Conservation (phyloP, 306 rosid species). For the Glycine latifolia region DNA sequence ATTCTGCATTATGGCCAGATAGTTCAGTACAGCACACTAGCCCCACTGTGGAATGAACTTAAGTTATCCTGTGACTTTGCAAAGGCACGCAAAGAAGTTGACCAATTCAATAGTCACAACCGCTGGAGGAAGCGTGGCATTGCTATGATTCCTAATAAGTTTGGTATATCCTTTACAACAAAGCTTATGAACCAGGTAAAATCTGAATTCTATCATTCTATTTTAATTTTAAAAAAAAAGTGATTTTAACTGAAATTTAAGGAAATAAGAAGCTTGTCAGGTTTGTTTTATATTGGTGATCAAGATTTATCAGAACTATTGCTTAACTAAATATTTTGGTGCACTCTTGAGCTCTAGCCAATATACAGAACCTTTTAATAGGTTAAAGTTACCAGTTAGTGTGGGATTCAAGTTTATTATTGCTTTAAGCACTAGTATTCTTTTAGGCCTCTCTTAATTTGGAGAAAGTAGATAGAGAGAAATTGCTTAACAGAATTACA, state of each 20-base stretch:
- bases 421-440: constrained; percentile 34
- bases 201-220: constrained; percentile 11
- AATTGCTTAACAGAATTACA: constrained; percentile 11
- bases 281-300: background rate
- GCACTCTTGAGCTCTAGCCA: too few species aligned
- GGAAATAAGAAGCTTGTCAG: constrained; percentile 25
- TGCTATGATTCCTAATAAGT: constrained; percentile 91
- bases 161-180: constrained; percentile 88
- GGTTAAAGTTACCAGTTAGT: constrained; percentile 10
- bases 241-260: constrained; percentile 16
- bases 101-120: constrained; percentile 66
- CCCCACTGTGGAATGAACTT: constrained; percentile 77
- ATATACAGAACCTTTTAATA: constrained; percentile 7
- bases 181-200: constrained; percentile 95
- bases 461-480: constrained; percentile 15
- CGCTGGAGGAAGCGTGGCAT: constrained; percentile 96
- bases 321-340: too few species aligned
- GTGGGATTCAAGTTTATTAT: constrained; percentile 22
- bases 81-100: constrained; percentile 75
- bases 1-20: constrained; percentile 80
- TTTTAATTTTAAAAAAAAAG: constrained; percentile 17
- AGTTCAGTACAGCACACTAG: constrained; percentile 76
- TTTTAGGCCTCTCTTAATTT: constrained; percentile 30
- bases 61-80: constrained; percentile 75
- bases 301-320: too few species aligned